Evolutionary conservation across 768 basidiomycete species (phyloP).

Genomic region (Collybia mongolica): DNA sequence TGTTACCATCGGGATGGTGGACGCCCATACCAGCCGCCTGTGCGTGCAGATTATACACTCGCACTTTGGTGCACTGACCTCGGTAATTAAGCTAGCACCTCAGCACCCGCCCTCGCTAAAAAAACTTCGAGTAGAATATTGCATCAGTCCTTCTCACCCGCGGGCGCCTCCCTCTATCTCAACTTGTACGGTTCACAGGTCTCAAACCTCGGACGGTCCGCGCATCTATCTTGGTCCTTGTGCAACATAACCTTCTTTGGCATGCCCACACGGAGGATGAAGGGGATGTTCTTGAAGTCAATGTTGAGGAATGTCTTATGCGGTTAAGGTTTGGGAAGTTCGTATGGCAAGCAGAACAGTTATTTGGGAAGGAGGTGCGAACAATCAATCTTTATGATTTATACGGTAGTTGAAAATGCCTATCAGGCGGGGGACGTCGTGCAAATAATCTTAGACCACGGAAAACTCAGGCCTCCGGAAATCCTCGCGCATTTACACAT

Average conservation of each 20-base stretch:
- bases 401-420: neutral
- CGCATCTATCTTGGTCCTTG: conserved; percentile 70
- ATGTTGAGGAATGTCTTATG: conserved; percentile 78
- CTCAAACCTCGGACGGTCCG: conserved; percentile 68
- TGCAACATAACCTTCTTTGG: conserved; percentile 93
- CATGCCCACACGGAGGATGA: conserved; percentile 73
- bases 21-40: conserved; percentile 52
- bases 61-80: conserved; percentile 59
- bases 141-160: conserved; percentile 72
- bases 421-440: conserved; percentile 74
- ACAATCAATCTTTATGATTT: neutral
- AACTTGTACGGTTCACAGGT: conserved; percentile 67
- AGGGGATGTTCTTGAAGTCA: conserved; percentile 78
- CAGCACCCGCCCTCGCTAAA: neutral
- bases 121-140: conserved; percentile 51
- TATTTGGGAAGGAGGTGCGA: conserved; percentile 72
- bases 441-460: conserved; percentile 76
- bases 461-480: conserved; percentile 78
- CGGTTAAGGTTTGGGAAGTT: conserved; percentile 83
- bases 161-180: conserved; percentile 74
- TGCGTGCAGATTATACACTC: conserved; percentile 56
- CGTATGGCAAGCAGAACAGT: conserved; percentile 67
- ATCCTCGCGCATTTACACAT: conserved; percentile 54
- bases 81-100: conserved; percentile 42
- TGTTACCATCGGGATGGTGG: conserved; percentile 40